Evolutionary conservation across 176 grass and related monocot genomes (phyloP).

Genomic region (Dactylis glomerata): DNA sequence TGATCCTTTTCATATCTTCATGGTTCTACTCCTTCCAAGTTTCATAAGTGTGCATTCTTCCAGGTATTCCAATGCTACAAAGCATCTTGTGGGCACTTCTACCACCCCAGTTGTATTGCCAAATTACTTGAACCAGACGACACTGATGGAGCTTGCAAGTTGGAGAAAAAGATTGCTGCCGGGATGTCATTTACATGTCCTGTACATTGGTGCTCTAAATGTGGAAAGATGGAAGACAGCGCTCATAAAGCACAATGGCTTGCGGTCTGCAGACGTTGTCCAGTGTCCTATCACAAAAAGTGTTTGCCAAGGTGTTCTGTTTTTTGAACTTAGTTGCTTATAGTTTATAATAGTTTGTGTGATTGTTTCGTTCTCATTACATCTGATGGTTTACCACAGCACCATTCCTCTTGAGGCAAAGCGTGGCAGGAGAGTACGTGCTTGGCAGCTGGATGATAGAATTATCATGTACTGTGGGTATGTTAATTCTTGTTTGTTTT

Average conservation of each 20-base stretch:
- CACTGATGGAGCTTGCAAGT: slow-evolving; percentile 40
- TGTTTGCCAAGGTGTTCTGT: slow-evolving; percentile 69
- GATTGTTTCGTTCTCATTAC: not conserved
- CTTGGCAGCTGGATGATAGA: not conserved
- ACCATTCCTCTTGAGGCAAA: slow-evolving; percentile 40
- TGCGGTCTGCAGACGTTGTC: slow-evolving; percentile 66
- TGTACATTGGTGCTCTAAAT: slow-evolving; percentile 59
- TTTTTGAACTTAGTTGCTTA: slow-evolving; percentile 2
- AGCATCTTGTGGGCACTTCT: slow-evolving; percentile 79
- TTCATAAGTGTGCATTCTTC: not conserved
- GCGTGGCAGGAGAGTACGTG: not conserved
- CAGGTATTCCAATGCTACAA: slow-evolving; percentile 81
- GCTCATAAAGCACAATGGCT: slow-evolving; percentile 35
- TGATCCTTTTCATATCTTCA: not conserved
- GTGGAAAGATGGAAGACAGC: slow-evolving; percentile 49
- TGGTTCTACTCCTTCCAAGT: not conserved
- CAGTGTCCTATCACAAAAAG: slow-evolving; percentile 65
- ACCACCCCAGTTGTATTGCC: slow-evolving; percentile 70
- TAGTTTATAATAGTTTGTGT: not conserved
- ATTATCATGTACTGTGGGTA: slow-evolving; percentile 42
- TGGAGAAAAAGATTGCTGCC: slow-evolving; percentile 41
- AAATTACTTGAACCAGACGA: slow-evolving; percentile 50
- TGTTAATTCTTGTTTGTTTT: slow-evolving; percentile 22
- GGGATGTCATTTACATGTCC: slow-evolving; percentile 77
- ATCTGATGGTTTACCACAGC: slow-evolving; percentile 13